These are phyloP conservation scores for Polytrichum commune DNA, from an alignment of 225 moss, liverwort and hornwort genomes.

Conservation along the genomic window DNA sequence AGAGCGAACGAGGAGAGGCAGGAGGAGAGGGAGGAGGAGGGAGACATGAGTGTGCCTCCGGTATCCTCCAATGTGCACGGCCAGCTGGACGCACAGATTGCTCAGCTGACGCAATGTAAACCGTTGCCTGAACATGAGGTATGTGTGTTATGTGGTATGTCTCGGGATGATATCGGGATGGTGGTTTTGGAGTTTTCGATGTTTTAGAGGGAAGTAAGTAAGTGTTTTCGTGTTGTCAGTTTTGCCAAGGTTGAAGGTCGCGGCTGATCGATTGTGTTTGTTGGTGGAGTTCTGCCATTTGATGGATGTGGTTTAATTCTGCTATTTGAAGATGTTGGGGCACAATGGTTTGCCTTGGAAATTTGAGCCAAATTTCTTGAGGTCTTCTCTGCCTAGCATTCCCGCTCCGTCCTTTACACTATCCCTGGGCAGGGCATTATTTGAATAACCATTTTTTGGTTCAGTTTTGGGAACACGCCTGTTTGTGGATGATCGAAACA, in stretches of 20 bases:
- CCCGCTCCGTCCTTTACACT: too few species aligned
- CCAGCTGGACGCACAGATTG: conserved; percentile 51
- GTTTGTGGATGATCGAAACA: too few species aligned
- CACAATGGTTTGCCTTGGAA: too few species aligned
- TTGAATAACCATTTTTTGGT: too few species aligned
- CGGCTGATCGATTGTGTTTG: not conserved
- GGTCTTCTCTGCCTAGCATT: too few species aligned
- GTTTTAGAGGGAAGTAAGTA: too few species aligned
- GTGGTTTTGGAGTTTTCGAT: not conserved
- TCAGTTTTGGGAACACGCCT: too few species aligned
- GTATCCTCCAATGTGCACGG: conserved; percentile 44
- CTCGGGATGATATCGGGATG: not conserved
- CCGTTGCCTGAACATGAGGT: conserved; percentile 30
- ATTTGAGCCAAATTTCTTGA: too few species aligned
- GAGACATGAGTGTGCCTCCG: conserved; percentile 32
- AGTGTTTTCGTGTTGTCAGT: not conserved
- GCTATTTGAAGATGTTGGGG: too few species aligned
- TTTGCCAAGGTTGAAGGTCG: too few species aligned
- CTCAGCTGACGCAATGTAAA: conserved; percentile 33
- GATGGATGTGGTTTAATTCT: not conserved
- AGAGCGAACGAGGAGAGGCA: not conserved
- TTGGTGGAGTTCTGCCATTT: not conserved
- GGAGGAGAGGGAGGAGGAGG: conserved; percentile 1
- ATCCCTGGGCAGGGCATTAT: too few species aligned
- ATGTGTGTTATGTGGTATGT: not conserved